A percentile compares a stretch with the other conserved stretches of the same genome.
phyloP scores from a whole-genome alignment of 2,329 filamentous ascomycete species.

The Aspergillus puulaauensis region DNA sequence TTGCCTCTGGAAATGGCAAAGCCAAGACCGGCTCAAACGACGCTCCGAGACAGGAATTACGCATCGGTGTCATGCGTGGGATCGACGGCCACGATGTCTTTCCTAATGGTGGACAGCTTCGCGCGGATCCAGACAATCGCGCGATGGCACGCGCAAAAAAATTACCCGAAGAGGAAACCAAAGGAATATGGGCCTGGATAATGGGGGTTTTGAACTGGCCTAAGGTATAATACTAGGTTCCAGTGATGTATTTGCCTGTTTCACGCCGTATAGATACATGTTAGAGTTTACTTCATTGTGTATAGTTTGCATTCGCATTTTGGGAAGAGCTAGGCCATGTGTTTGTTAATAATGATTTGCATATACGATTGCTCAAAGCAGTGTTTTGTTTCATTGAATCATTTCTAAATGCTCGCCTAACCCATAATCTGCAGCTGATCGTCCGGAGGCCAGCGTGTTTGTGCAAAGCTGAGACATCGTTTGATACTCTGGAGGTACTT shows the following conservation, averaged over 20 bases:
- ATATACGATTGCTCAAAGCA: not conserved
- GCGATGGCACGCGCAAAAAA: not conserved
- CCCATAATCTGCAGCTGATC: constrained; percentile 96
- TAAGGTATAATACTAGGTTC: constrained; percentile 6
- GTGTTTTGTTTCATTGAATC: not conserved
- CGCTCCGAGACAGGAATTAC: constrained; percentile 17
- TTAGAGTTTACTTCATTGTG: constrained; percentile 7
- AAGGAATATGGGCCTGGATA: constrained; percentile 15
- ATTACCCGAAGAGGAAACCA: not conserved
- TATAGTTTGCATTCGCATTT: constrained; percentile 6
- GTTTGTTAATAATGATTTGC: not conserved
- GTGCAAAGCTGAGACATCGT: constrained; percentile 90
- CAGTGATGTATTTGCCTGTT: not conserved
- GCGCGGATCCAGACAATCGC: not conserved
- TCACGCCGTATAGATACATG: constrained; percentile 10
- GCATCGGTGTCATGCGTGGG: constrained; percentile 38
- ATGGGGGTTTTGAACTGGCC: constrained; percentile 11
- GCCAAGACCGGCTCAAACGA: not conserved
- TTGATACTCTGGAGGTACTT: constrained; percentile 99
- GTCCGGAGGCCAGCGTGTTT: constrained; percentile 92
- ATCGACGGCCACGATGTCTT: constrained; percentile 37
- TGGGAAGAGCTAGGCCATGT: not conserved
- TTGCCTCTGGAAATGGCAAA: constrained; percentile 18
- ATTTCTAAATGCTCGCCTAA: constrained; percentile 38
- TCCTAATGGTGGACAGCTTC: not conserved